Evolutionary conservation across 2,329 filamentous ascomycete species (phyloP).

Genomic region (Tolypocladium album): DNA sequence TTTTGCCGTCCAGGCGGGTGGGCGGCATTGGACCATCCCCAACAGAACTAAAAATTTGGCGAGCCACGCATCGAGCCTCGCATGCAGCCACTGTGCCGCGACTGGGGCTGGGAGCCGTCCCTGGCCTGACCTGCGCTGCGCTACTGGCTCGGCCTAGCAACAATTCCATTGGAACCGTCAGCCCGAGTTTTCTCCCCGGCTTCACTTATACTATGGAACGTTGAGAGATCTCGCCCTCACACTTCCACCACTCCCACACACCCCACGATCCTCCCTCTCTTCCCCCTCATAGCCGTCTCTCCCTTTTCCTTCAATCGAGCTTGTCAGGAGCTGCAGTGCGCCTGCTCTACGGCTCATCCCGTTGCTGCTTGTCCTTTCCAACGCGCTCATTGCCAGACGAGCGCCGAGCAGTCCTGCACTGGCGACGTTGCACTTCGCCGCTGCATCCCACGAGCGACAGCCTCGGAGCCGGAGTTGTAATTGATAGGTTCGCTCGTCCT

Average conservation of each 20-base stretch:
- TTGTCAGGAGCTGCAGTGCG: slow-evolving; percentile 1
- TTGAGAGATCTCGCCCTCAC: slow-evolving; percentile 11
- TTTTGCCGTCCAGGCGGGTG: background rate
- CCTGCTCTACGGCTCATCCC: slow-evolving; percentile 3
- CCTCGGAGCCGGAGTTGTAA: slow-evolving; percentile 13
- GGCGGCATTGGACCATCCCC: slow-evolving; percentile 21
- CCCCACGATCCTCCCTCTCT: background rate
- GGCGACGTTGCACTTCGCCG: background rate
- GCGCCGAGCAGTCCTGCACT: slow-evolving; percentile 3
- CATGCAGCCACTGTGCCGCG: slow-evolving; percentile 9
- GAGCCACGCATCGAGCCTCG: slow-evolving; percentile 2
- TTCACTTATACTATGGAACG: slow-evolving; percentile 18
- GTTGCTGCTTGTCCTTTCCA: background rate
- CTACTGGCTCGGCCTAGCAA: slow-evolving; percentile 5
- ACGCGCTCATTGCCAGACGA: background rate
- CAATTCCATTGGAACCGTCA: slow-evolving; percentile 2
- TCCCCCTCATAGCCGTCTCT: slow-evolving; percentile 1
- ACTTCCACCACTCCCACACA: background rate
- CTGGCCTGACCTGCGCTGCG: background rate
- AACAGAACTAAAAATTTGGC: slow-evolving; percentile 29
- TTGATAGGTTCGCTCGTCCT: slow-evolving; percentile 18
- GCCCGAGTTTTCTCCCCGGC: slow-evolving; percentile 13
- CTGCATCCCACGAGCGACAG: background rate
- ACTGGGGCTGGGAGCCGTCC: slow-evolving; percentile 6
- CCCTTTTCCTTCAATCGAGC: background rate